phyloP scores from a whole-genome alignment of 352 stramenopile genomes.

The Phytophthora melonis region DNA sequence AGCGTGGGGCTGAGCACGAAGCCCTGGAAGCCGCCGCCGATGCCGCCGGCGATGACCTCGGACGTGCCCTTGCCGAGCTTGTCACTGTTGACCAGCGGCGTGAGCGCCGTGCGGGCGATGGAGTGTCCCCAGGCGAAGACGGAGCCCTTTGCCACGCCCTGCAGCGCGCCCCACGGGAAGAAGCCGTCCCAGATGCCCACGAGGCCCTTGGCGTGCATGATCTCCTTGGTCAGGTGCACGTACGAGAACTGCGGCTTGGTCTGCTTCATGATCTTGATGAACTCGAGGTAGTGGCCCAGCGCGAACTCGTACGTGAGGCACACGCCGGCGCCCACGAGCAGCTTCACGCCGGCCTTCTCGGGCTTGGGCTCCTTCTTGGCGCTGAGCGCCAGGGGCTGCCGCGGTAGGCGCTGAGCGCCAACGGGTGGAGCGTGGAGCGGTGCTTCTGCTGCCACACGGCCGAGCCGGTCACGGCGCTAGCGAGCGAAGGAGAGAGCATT shows the following conservation, averaged over 20 bases:
- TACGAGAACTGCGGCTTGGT: constrained; percentile 88
- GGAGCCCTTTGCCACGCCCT: constrained; percentile 91
- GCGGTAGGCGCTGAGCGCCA: constrained; percentile 36
- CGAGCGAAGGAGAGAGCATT: constrained; percentile 31
- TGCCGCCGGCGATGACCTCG: constrained; percentile 89
- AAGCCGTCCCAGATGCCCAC: constrained; percentile 94
- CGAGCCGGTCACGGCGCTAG: constrained; percentile 25
- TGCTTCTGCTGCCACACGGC: constrained; percentile 16
- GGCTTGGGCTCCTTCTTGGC: constrained; percentile 35
- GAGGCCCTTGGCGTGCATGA: constrained; percentile 91
- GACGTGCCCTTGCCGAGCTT: constrained; percentile 65
- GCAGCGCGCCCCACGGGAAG: constrained; percentile 92
- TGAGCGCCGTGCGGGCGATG: constrained; percentile 62
- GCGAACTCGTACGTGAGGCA: constrained; percentile 91
- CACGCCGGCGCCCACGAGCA: constrained; percentile 87
- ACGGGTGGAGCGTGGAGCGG: constrained; percentile 21
- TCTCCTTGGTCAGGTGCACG: constrained; percentile 74
- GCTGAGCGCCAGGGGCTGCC: constrained; percentile 33
- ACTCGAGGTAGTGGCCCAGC: constrained; percentile 93
- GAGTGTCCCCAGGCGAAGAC: constrained; percentile 93
- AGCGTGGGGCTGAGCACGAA: constrained; percentile 93
- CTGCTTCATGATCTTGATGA: constrained; percentile 96
- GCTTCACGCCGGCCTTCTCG: constrained; percentile 79
- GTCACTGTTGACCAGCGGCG: constrained; percentile 64
- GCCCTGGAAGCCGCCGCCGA: constrained; percentile 93